phyloP scores from a whole-genome alignment of 2,329 filamentous ascomycete species.

The Claviceps fusiformis region DNA sequence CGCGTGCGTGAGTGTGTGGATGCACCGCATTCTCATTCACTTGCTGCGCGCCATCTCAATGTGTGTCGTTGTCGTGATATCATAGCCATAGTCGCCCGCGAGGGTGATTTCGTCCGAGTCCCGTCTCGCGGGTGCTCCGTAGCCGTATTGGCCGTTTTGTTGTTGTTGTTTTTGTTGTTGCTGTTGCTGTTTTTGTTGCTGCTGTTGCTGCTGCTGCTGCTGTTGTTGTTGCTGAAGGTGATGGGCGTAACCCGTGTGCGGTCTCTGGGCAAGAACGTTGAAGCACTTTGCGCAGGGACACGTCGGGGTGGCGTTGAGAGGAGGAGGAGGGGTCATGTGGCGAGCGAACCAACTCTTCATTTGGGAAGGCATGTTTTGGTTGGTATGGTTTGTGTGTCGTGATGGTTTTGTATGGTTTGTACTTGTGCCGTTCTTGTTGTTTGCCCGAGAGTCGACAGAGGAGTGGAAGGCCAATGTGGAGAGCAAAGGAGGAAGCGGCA shows the following conservation, averaged over 20 bases:
- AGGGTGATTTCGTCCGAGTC: not conserved
- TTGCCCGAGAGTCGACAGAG: no score
- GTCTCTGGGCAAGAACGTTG: slow-evolving; percentile 5
- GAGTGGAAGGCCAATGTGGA: no score
- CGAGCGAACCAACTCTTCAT: slow-evolving; percentile 25
- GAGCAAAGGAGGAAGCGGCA: no score
- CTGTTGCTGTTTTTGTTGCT: no score
- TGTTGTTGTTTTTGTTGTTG: no score
- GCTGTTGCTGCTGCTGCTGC: not conserved
- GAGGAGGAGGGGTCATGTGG: slow-evolving; percentile 26
- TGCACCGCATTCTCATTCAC: not conserved
- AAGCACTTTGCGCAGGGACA: slow-evolving; percentile 21
- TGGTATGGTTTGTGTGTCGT: not conserved
- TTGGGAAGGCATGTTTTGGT: slow-evolving; percentile 16
- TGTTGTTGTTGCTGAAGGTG: no score
- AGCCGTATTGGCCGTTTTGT: not conserved
- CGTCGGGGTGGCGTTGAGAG: slow-evolving; percentile 18
- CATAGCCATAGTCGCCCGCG: not conserved
- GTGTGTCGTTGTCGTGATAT: not conserved
- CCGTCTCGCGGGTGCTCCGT: not conserved
- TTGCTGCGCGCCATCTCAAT: not conserved
- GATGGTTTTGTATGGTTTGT: not conserved
- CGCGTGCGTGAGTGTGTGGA: not conserved
- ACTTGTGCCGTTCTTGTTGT: not conserved
- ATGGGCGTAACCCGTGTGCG: not conserved